These are phyloP conservation scores for Cercospora sojina DNA, from an alignment of 2,329 filamentous ascomycete genomes.

Conservation along the genomic window DNA sequence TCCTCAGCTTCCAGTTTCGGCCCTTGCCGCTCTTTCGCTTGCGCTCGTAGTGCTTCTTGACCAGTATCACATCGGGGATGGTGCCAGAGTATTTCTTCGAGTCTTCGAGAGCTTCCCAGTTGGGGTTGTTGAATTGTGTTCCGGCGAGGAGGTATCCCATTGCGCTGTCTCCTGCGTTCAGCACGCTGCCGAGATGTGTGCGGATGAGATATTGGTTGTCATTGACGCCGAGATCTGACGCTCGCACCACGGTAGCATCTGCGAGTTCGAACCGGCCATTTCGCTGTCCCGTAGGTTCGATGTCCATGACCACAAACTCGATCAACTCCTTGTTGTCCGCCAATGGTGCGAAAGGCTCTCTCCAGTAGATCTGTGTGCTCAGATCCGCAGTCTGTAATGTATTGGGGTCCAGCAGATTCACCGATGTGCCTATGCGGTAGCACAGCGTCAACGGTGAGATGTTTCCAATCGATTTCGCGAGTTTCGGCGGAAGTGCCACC, in stretches of 20 bases:
- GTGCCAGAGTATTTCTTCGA: slow-evolving; percentile 72
- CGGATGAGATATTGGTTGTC: slow-evolving; percentile 85
- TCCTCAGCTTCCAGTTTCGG: slow-evolving; percentile 91
- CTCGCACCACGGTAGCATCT: slow-evolving; percentile 83
- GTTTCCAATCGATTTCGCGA: slow-evolving; percentile 84
- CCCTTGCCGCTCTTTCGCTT: slow-evolving; percentile 62
- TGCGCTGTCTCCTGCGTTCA: slow-evolving; percentile 86
- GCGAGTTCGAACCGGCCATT: slow-evolving; percentile 82
- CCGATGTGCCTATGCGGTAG: slow-evolving; percentile 80
- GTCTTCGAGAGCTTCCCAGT: slow-evolving; percentile 79
- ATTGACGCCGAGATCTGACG: slow-evolving; percentile 81
- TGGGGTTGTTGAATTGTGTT: slow-evolving; percentile 86
- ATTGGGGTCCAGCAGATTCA: slow-evolving; percentile 85
- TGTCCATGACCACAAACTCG: slow-evolving; percentile 94
- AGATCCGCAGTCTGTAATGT: slow-evolving; percentile 91
- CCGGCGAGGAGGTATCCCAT: slow-evolving; percentile 92
- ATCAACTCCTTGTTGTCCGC: slow-evolving; percentile 81
- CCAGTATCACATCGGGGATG: slow-evolving; percentile 88
- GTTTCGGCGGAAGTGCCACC: slow-evolving; percentile 84
- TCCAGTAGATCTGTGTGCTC: slow-evolving; percentile 81
- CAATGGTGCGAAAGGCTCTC: slow-evolving; percentile 78
- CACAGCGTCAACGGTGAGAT: slow-evolving; percentile 85
- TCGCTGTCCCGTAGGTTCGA: slow-evolving; percentile 72
- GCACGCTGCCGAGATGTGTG: slow-evolving; percentile 81
- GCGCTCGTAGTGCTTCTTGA: slow-evolving; percentile 95